Conservation (phyloP, 495 filamentous ascomycete species). For the Xylaria castorea region DNA sequence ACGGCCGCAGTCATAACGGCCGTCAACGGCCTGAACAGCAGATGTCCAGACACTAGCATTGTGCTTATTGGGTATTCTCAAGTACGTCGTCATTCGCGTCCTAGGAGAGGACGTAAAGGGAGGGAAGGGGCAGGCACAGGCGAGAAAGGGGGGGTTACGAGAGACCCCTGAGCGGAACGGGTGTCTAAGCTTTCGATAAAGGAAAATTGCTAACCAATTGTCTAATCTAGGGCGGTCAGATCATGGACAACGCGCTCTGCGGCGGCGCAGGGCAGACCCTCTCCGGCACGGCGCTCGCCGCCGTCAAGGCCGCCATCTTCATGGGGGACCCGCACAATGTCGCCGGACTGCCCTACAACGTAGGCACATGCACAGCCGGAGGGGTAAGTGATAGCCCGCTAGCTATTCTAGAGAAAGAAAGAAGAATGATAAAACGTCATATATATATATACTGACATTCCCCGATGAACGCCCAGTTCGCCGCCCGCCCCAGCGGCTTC, state of each 20-base stretch:
- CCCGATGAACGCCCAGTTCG: slow-evolving; percentile 50
- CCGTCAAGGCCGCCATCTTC: slow-evolving; percentile 66
- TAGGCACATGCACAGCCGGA: slow-evolving; percentile 62
- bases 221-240: slow-evolving; percentile 60
- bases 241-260: slow-evolving; percentile 68
- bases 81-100: slow-evolving; percentile 46
- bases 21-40: slow-evolving; percentile 58
- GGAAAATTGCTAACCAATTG: neutral
- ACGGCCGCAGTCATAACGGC: slow-evolving; percentile 60
- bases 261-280: slow-evolving; percentile 62
- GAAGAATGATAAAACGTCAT: neutral
- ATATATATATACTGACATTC: neutral
- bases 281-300: slow-evolving; percentile 53
- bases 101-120: no score
- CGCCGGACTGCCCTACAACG: slow-evolving; percentile 62
- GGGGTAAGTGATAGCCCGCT: slow-evolving; percentile 55
- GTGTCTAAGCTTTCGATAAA: neutral
- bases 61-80: slow-evolving; percentile 66
- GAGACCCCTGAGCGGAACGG: no score
- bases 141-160: neutral
- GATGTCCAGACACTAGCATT: slow-evolving; percentile 63
- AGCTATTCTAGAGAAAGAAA: neutral
- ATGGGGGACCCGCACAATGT: slow-evolving; percentile 67
- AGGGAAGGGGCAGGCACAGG: neutral
- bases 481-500: slow-evolving; percentile 62